Conservation (phyloP, 2,329 filamentous ascomycete genomes). For the Botrytis elliptica region DNA sequence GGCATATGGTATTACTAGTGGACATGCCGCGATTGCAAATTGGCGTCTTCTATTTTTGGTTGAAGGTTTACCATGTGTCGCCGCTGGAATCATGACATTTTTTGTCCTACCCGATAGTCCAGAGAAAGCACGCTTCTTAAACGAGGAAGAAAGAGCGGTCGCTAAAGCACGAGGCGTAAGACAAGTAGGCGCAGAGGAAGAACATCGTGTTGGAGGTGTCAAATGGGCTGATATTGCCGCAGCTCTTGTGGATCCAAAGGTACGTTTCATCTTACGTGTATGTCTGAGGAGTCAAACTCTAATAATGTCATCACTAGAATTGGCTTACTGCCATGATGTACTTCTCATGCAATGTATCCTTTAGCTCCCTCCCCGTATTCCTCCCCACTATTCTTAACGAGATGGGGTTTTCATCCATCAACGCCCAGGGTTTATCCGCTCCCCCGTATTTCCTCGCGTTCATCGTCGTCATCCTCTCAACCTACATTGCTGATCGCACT, state of each 20-base stretch:
- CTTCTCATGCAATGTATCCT: slow-evolving; percentile 63
- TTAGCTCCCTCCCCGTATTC: slow-evolving; percentile 63
- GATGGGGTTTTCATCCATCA: slow-evolving; percentile 67
- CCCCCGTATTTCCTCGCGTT: slow-evolving; percentile 70
- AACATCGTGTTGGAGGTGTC: slow-evolving; percentile 48
- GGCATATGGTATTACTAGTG: slow-evolving; percentile 66
- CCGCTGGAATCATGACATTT: slow-evolving; percentile 54
- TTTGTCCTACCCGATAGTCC: slow-evolving; percentile 55
- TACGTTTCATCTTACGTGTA: slow-evolving; percentile 17
- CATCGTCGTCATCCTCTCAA: slow-evolving; percentile 58
- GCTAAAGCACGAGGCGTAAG: slow-evolving; percentile 53
- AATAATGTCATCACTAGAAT: slow-evolving; percentile 24
- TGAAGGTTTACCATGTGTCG: slow-evolving; percentile 60
- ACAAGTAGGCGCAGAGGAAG: slow-evolving; percentile 51
- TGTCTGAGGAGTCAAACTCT: background rate
- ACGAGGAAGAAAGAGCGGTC: slow-evolving; percentile 48
- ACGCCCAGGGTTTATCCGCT: slow-evolving; percentile 70
- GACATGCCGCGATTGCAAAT: slow-evolving; percentile 50
- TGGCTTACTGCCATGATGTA: slow-evolving; percentile 48
- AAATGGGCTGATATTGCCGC: slow-evolving; percentile 48
- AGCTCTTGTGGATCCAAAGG: slow-evolving; percentile 48
- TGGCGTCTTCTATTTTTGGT: slow-evolving; percentile 68
- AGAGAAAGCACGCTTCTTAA: slow-evolving; percentile 50
- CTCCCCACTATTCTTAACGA: slow-evolving; percentile 60
- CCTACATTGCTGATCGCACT: slow-evolving; percentile 63